Conservation (phyloP, 164 flowering plant genomes). For the Liquidambar formosana region DNA sequence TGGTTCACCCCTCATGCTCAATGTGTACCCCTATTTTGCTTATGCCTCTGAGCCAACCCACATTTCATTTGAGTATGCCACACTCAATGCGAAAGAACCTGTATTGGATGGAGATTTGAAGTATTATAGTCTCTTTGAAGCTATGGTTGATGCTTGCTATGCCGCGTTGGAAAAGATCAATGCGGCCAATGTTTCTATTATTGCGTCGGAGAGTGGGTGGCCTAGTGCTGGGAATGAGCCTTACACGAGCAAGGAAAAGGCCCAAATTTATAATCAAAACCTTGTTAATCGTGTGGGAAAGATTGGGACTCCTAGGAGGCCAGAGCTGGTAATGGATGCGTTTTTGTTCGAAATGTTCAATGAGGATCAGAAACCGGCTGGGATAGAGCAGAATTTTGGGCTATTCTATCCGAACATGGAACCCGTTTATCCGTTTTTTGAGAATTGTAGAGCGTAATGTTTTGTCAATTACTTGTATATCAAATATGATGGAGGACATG, state of each 20-base stretch:
- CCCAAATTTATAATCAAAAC: constrained; percentile 19
- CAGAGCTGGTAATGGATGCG: not conserved
- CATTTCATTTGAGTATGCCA: constrained; percentile 4
- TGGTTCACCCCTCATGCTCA: constrained; percentile 14
- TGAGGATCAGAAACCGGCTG: constrained; percentile 16
- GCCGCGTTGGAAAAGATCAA: constrained; percentile 29
- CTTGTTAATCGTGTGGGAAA: constrained; percentile 6
- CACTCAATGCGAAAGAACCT: not conserved
- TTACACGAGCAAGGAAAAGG: constrained; percentile 15
- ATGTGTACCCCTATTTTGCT: constrained; percentile 37
- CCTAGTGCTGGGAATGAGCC: constrained; percentile 29
- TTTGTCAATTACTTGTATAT: no score
- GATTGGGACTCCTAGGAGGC: constrained; percentile 30
- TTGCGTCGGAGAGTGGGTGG: constrained; percentile 37
- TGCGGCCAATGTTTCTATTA: constrained; percentile 4
- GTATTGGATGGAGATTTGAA: constrained; percentile 18
- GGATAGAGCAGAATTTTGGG: no score
- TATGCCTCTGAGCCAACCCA: constrained; percentile 9
- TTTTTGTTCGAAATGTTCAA: constrained; percentile 30
- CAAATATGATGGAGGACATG: no score
- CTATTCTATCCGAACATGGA: no score
- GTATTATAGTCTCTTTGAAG: constrained; percentile 28
- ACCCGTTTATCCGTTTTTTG: no score
- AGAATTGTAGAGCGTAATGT: no score
- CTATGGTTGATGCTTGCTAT: constrained; percentile 33